These are phyloP conservation scores for Candolleomyces aberdarensis DNA, from an alignment of 768 basidiomycete genomes.

Conservation along the genomic window DNA sequence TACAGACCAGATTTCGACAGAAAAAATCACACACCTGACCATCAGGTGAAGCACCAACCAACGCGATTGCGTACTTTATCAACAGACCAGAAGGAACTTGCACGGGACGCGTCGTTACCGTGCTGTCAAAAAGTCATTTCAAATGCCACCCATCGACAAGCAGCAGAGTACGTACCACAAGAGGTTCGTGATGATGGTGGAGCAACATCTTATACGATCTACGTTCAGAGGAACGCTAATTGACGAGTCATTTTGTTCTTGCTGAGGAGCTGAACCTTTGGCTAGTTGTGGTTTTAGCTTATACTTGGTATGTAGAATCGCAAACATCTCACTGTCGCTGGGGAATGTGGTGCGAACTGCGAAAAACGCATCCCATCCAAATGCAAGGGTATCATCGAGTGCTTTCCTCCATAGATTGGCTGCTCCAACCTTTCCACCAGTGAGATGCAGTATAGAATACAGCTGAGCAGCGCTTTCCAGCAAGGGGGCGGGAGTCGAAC, in stretches of 20 bases:
- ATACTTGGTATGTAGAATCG: neutral
- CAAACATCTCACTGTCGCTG: constrained; percentile 34
- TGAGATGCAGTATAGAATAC: constrained; percentile 60
- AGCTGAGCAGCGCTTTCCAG: constrained; percentile 51
- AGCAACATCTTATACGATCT: constrained; percentile 56
- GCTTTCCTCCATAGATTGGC: constrained; percentile 72
- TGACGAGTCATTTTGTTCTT: constrained; percentile 41
- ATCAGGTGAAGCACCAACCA: constrained; percentile 48
- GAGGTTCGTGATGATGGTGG: constrained; percentile 50
- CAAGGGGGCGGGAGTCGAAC: constrained; percentile 35
- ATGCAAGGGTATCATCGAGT: constrained; percentile 63
- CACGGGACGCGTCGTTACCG: constrained; percentile 58
- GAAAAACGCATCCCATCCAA: constrained; percentile 62
- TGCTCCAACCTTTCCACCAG: constrained; percentile 79
- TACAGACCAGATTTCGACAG: constrained; percentile 1
- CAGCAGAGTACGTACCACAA: constrained; percentile 40
- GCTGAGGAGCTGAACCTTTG: neutral
- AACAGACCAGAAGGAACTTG: constrained; percentile 66
- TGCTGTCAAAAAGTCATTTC: constrained; percentile 30
- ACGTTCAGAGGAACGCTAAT: constrained; percentile 51
- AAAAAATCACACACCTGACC: constrained; percentile 34
- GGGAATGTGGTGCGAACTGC: constrained; percentile 60
- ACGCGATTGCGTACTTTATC: constrained; percentile 46
- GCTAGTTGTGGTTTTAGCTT: neutral
- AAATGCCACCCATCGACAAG: neutral